These are phyloP conservation scores for Odontarrhena argentea DNA, from an alignment of 345 rosid genomes.

Conservation along the genomic window DNA sequence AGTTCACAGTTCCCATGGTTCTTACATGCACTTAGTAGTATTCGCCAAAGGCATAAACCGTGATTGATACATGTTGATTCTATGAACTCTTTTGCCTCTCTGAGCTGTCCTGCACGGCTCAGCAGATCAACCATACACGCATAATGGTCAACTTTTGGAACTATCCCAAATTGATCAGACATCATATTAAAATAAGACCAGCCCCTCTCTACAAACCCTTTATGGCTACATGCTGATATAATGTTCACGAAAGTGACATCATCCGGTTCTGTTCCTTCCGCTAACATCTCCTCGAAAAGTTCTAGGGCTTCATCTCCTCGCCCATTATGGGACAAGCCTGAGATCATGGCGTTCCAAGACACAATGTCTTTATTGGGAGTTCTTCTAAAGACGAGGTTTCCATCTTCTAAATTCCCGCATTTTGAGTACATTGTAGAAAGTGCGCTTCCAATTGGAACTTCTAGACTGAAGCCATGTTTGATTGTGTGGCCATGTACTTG, in stretches of 20 bases:
- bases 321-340: constrained; percentile 58
- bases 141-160: constrained; percentile 68
- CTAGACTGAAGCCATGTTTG: constrained; percentile 52
- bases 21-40: constrained; percentile 64
- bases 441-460: constrained; percentile 55
- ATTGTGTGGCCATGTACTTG: constrained; percentile 69
- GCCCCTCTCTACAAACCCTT: constrained; percentile 72
- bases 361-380: constrained; percentile 56
- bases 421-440: constrained; percentile 61
- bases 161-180: constrained; percentile 48
- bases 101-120: constrained; percentile 71
- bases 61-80: constrained; percentile 67
- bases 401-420: constrained; percentile 53
- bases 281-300: constrained; percentile 62
- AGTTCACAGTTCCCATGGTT: constrained; percentile 61
- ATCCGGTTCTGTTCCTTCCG: constrained; percentile 59
- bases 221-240: constrained; percentile 76
- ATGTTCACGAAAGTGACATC: constrained; percentile 62
- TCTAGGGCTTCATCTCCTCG: constrained; percentile 50
- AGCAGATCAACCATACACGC: constrained; percentile 85
- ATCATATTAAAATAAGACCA: constrained; percentile 58
- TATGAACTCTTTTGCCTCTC: constrained; percentile 70
- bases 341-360: constrained; percentile 64
- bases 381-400: constrained; percentile 53
- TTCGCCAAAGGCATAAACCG: constrained; percentile 67